Base-by-base conservation (phyloP, 2,329 filamentous ascomycete species). In the Chalaropsis thielavioides region DNA sequence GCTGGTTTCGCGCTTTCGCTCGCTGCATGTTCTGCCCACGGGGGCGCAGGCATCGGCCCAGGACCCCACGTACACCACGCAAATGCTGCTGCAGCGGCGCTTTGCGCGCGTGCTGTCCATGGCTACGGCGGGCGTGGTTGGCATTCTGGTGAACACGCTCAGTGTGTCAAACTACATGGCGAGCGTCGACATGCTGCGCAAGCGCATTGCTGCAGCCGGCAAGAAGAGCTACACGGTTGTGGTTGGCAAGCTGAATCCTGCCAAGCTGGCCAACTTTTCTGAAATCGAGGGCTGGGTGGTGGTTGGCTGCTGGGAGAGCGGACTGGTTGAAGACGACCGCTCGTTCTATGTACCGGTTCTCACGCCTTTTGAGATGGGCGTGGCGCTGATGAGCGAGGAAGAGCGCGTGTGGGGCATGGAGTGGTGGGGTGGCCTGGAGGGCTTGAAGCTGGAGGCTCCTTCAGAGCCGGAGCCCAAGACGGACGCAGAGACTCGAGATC, bases 211-310 rank as follows among this genome's bases (percentile, higher is more conserved):
- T 0, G 81, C 79, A 0, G 89, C 90, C 0, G 92, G 91, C 11
- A 97, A 97, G 78, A 99, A 97, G 77, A 88, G 84, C 73, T 99
- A 99, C 74, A 90, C 92, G 1, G 90, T 99, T 60, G 94, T 99
- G 1, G 94, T 99, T 0, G 94, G 94, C 67, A 97, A 97, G 74
- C 80, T 99, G 31, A 99, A 97, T 72, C 87, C 92, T 0, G 92
- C 92, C 44, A 99, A 99, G 74, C 81, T 99, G 24, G 94, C 94
- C 61, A 99, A 99, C 75, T 99, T 99, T 76, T 84, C 88, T 66
- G 94, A 99, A 74, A 84, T 99, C 4, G 92, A 91, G 54, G 92
- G 91, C 17, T 99, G 94, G 94, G 91, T 97, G 0, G 91, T 97
- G 0, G 89, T 99, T 10, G 92, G 94, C 1, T 99, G 94, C 75